A percentile compares a stretch with the other conserved stretches of the same genome.
Evolutionary conservation across 257 asterid species (phyloP).

Genomic region (Nicotiana undulata): DNA sequence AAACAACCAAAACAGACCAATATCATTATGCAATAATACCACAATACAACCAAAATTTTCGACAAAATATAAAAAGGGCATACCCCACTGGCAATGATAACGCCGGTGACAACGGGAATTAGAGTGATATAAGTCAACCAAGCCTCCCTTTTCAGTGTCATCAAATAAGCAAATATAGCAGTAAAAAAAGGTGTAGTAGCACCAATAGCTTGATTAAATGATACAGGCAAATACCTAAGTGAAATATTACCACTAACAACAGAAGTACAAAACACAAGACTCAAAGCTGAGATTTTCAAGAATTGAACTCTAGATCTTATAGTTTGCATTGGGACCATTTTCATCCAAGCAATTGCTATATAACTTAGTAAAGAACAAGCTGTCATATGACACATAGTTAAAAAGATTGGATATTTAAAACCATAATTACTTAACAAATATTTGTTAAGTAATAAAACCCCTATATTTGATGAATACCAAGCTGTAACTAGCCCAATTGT

Average conservation of each 20-base stretch:
- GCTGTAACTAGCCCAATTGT: conserved; percentile 73
- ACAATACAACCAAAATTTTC: not conserved
- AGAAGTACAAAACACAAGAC: conserved; percentile 69
- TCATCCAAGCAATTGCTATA: conserved; percentile 87
- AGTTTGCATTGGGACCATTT: conserved; percentile 83
- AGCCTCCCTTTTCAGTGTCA: conserved; percentile 68
- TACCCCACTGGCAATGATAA: conserved; percentile 83
- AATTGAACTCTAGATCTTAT: conserved; percentile 84
- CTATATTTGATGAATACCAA: conserved; percentile 87
- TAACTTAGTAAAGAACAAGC: conserved; percentile 83
- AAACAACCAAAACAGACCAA: conserved; percentile 2
- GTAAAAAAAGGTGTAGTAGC: conserved; percentile 89
- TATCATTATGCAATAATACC: not conserved
- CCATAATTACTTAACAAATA: conserved; percentile 83
- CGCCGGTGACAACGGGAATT: conserved; percentile 74
- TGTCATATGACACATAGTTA: conserved; percentile 89
- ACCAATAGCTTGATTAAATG: conserved; percentile 86
- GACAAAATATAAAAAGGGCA: not conserved
- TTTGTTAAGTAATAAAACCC: conserved; percentile 71
- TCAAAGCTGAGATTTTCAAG: conserved; percentile 71
- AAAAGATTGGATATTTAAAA: conserved; percentile 81
- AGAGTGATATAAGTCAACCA: conserved; percentile 72
- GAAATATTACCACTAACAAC: conserved; percentile 85
- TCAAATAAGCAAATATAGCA: conserved; percentile 69
- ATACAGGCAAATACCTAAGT: conserved; percentile 73